These are phyloP conservation scores for Nannochloropsis granulata DNA, from an alignment of 108 stramenopile species.

Conservation along the genomic window DNA sequence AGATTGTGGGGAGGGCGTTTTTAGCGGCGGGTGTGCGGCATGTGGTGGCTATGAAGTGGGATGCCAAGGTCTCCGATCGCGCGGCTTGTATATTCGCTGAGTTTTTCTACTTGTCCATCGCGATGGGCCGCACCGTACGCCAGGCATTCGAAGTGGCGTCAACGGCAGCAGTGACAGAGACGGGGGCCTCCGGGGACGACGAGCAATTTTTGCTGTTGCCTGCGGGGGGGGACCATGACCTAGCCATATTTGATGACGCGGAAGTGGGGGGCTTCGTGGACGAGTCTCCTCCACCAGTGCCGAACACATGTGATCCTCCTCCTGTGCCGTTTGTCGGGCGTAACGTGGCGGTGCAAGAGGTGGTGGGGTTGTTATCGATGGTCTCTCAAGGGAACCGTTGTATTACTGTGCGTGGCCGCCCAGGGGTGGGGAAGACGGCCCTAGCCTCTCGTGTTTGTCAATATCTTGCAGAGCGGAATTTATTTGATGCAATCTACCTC, in stretches of 20 bases:
- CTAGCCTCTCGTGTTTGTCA: constrained; percentile 6
- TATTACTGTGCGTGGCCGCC: constrained; percentile 10
- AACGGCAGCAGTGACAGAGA: constrained; percentile 39
- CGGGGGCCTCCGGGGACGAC: neutral
- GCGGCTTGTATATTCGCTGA: constrained; percentile 64
- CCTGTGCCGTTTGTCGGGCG: neutral
- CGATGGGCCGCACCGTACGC: constrained; percentile 56
- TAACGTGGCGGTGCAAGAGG: neutral
- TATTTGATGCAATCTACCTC: constrained; percentile 3
- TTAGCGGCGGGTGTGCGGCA: constrained; percentile 76
- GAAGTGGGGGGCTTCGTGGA: constrained; percentile 2
- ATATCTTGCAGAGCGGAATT: constrained; percentile 4
- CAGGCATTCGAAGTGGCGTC: constrained; percentile 65
- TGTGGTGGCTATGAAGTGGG: constrained; percentile 74
- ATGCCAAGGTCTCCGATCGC: constrained; percentile 60
- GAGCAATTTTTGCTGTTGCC: constrained; percentile 20
- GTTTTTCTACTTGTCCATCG: constrained; percentile 49
- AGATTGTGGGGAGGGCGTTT: constrained; percentile 62
- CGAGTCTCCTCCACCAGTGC: neutral
- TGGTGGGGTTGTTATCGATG: neutral
- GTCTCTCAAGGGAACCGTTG: neutral
- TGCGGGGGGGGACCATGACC: constrained; percentile 56
- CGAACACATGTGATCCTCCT: neutral
- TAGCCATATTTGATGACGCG: constrained; percentile 49
- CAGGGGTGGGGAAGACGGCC: constrained; percentile 15